Evolutionary conservation across 805 yeast species (phyloP).

Genomic region (Wickerhamiella vanderwaltii): DNA sequence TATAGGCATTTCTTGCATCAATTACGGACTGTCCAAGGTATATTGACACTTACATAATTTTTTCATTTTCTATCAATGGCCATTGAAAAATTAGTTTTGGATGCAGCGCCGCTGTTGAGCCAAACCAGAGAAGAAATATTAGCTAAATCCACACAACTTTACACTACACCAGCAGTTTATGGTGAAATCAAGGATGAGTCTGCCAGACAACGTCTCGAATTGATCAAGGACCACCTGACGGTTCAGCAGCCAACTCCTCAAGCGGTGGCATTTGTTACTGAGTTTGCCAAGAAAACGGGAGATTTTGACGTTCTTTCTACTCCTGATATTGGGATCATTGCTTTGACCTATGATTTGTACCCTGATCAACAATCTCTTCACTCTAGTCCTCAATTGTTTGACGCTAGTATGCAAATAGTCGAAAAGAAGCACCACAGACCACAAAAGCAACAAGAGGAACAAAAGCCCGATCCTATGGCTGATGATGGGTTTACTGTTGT

Average conservation of each 20-base stretch:
- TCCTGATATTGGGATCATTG: conserved; percentile 86
- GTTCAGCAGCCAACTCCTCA: conserved; percentile 63
- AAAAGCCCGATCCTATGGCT: conserved; percentile 5
- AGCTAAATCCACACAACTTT: conserved; percentile 57
- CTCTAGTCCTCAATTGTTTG: conserved; percentile 15
- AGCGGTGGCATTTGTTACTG: conserved; percentile 51
- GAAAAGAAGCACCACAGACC: conserved; percentile 8
- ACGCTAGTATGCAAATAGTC: conserved; percentile 11
- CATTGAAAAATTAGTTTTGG: conserved; percentile 53
- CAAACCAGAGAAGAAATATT: conserved; percentile 66
- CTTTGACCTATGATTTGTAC: conserved; percentile 69
- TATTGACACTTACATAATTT: no score
- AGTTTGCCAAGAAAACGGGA: conserved; percentile 80
- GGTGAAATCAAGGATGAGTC: conserved; percentile 77
- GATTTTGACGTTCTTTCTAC: conserved; percentile 78
- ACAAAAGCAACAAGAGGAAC: conserved; percentile 3
- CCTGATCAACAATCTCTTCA: conserved; percentile 19
- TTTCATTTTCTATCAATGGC: no score
- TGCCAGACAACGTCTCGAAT: conserved; percentile 61
- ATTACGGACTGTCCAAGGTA: no score
- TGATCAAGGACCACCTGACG: conserved; percentile 68
- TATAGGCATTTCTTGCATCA: no score
- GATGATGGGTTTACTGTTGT: conserved; percentile 21
- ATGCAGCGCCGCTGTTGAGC: conserved; percentile 90
- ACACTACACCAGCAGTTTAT: conserved; percentile 85